Conservation (phyloP, 352 stramenopile genomes). For the Phytophthora quininea region DNA sequence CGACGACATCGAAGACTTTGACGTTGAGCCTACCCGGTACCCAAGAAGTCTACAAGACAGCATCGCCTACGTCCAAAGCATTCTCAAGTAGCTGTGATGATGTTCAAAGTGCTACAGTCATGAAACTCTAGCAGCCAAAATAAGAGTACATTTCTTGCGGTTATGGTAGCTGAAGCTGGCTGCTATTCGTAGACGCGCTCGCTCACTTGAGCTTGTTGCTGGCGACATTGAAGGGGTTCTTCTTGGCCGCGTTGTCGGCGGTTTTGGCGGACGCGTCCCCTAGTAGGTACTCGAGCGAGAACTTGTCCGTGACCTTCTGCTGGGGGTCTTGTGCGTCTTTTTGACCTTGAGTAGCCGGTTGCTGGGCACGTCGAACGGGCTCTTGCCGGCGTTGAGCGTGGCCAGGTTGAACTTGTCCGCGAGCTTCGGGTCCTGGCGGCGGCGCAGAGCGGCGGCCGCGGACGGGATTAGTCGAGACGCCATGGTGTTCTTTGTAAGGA, state of each 20-base stretch:
- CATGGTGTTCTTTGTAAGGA: slow-evolving; percentile 8
- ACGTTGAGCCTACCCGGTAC: slow-evolving; percentile 56
- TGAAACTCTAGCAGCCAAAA: not conserved
- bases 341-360: slow-evolving; percentile 52
- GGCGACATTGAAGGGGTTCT: slow-evolving; percentile 65
- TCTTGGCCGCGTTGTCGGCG: slow-evolving; percentile 23
- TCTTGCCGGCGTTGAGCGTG: slow-evolving; percentile 71
- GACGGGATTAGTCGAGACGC: slow-evolving; percentile 19
- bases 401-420: slow-evolving; percentile 70
- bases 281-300: slow-evolving; percentile 74
- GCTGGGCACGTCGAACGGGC: slow-evolving; percentile 68
- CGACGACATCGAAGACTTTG: slow-evolving; percentile 74
- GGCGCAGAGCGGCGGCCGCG: slow-evolving; percentile 17
- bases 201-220: slow-evolving; percentile 76
- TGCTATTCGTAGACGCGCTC: not conserved
- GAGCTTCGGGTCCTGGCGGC: slow-evolving; percentile 40
- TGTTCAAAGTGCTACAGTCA: too few relatives aligned
- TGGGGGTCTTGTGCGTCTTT: slow-evolving; percentile 32
- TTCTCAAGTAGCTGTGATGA: slow-evolving; percentile 30
- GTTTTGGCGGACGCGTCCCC: slow-evolving; percentile 29
- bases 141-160: not conserved
- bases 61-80: slow-evolving; percentile 44
- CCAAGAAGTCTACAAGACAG: slow-evolving; percentile 71
- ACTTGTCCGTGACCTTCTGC: slow-evolving; percentile 56
- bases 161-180: slow-evolving; percentile 1